Base-by-base conservation (phyloP, 2,329 filamentous ascomycete genomes). In the Atkinsonella texensis region DNA sequence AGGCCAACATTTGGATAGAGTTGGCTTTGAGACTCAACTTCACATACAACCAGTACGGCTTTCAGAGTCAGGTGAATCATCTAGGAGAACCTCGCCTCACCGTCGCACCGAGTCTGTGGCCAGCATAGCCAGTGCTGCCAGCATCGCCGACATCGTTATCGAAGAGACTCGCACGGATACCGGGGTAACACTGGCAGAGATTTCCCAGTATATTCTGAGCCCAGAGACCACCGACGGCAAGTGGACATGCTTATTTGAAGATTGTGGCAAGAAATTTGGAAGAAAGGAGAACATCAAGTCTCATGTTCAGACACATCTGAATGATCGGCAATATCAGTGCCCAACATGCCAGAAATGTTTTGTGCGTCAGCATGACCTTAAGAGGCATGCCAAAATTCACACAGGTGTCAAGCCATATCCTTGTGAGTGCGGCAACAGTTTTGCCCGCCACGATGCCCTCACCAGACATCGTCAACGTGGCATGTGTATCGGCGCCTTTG, bases 231-330 rank as follows among this genome's bases (percentile, higher is more conserved):
- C 68, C n/a, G 85, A 89, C 59, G 83, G 84, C 59, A 89, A 89
- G 68, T 93, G 85, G 84, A 74, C 83, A 7, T 93, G 87, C 64
- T 69, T 80, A n/a, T 90, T 72, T 52, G 76, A 88, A 9, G 83
- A 83, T 31, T 98, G 93, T 68, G 80, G 83, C 59, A 95, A 95
- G 68, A 81, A 83, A 50, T 97, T 98, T 64, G 91, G 90, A n/a
- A 82, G 93, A 59, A 95, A 96, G 67, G 93, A 98, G 68, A 97
- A 98, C 70, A 96, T 97, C 74, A 95, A 95, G 66, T 95, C 90
- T 0, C 93, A 98, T 66, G 88, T 98, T 13, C 93, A 98, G 70
- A 98, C 93, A 3, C 93, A 98, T 69, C 83, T 98, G 57, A 93
- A 94, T 61, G 93, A 98, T 67, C 81, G 93, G 46, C 93, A 96